These are phyloP conservation scores for Podila epigama DNA, from an alignment of 192 early-diverging fungal genomes.

Conservation along the genomic window DNA sequence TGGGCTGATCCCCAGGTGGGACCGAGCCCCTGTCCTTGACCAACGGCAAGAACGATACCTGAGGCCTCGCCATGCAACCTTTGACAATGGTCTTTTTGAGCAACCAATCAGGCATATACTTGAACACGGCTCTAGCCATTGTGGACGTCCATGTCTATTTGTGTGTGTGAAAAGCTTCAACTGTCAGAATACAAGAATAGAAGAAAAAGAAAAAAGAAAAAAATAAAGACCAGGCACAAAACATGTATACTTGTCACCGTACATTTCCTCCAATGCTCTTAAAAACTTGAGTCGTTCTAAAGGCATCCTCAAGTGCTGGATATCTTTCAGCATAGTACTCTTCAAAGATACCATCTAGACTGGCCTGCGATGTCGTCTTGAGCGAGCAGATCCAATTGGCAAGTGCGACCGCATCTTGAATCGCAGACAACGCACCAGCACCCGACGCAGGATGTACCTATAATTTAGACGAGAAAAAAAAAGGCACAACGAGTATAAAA, in stretches of 20 bases:
- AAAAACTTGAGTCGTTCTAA: neutral
- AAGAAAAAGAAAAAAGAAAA: neutral
- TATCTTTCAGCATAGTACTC: conserved; percentile 2
- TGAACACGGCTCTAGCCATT: neutral
- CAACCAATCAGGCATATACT: neutral
- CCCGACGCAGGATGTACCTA: conserved; percentile 2
- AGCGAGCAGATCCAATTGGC: conserved; percentile 12
- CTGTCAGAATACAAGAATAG: too few relatives aligned
- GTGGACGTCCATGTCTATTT: neutral
- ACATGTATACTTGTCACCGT: neutral
- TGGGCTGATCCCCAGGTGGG: neutral
- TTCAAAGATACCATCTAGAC: neutral
- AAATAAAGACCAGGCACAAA: neutral
- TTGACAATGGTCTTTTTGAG: neutral
- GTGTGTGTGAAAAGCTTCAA: too few relatives aligned
- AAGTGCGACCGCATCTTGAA: neutral
- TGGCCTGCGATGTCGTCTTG: neutral
- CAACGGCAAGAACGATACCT: neutral
- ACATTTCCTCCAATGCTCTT: conserved; percentile 4
- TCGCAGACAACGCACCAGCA: neutral
- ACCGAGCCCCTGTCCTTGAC: neutral
- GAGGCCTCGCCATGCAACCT: neutral
- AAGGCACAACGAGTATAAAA: neutral
- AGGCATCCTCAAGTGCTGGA: neutral
- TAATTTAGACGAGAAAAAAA: neutral